Conservation (phyloP, 805 yeast genomes). For the Zygosaccharomyces pseudorouxii region DNA sequence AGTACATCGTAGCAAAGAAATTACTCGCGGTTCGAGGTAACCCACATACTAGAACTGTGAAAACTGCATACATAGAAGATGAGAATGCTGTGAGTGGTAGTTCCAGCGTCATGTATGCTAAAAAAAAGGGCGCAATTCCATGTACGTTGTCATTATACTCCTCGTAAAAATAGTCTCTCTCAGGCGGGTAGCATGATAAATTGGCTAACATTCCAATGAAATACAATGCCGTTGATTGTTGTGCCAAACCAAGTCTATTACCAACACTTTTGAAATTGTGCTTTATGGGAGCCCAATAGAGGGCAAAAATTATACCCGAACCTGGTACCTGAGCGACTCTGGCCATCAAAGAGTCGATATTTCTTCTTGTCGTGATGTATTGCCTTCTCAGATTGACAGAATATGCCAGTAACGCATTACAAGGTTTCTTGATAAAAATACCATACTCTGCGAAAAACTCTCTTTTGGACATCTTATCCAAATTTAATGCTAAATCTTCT, state of each 20-base stretch:
- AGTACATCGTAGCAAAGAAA: constrained; percentile 60
- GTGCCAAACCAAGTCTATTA: constrained; percentile 70
- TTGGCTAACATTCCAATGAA: constrained; percentile 79
- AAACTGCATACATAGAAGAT: constrained; percentile 51
- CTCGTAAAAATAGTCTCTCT: constrained; percentile 69
- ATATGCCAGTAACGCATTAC: constrained; percentile 31
- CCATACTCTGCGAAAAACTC: constrained; percentile 17
- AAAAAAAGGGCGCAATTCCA: constrained; percentile 58
- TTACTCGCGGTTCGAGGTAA: constrained; percentile 61
- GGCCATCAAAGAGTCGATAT: constrained; percentile 56
- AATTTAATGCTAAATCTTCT: not conserved
- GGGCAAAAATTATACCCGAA: constrained; percentile 58
- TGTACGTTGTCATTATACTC: constrained; percentile 73
- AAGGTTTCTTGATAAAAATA: constrained; percentile 21
- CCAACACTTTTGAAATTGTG: constrained; percentile 47
- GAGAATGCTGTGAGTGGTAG: constrained; percentile 37
- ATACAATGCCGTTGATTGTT: constrained; percentile 66
- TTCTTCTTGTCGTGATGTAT: constrained; percentile 40
- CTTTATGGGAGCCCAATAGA: constrained; percentile 61
- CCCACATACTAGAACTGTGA: constrained; percentile 68
- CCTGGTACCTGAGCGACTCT: constrained; percentile 61
- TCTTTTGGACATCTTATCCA: constrained; percentile 11
- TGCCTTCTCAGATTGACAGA: constrained; percentile 38
- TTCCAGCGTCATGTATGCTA: constrained; percentile 33
- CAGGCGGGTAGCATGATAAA: constrained; percentile 68